Evolutionary conservation across 495 filamentous ascomycete species (phyloP).

Genomic region (Beverwykella pulmonaria): DNA sequence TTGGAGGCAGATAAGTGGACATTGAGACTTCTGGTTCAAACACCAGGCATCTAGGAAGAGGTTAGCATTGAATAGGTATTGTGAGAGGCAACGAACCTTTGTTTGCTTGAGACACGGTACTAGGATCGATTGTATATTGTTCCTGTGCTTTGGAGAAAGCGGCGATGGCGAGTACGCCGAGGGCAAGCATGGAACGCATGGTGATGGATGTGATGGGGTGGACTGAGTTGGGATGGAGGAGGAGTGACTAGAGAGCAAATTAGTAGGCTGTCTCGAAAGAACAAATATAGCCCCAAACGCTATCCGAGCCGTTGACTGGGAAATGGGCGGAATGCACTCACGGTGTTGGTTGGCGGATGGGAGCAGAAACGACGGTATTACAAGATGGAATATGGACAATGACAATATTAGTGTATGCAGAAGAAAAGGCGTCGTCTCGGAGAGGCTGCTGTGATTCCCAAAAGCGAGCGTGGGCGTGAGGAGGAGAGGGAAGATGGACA

Average conservation of each 20-base stretch:
- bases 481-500: conserved; percentile 2
- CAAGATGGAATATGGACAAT: conserved; percentile 5
- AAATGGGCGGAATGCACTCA: conserved; percentile 27
- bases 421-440: conserved; percentile 1
- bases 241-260: neutral
- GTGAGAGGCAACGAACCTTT: conserved; percentile 44
- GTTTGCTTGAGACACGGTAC: conserved; percentile 54
- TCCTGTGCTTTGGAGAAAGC: conserved; percentile 50
- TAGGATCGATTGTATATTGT: conserved; percentile 59
- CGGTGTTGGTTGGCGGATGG: neutral
- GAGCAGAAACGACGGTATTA: neutral
- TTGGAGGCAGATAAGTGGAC: conserved; percentile 80
- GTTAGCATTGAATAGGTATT: neutral
- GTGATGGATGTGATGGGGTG: conserved; percentile 24
- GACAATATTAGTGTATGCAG: neutral
- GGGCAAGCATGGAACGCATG: conserved; percentile 37
- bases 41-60: conserved; percentile 67
- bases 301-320: conserved; percentile 14
- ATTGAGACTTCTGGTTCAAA: conserved; percentile 63
- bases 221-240: neutral
- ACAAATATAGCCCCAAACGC: no score
- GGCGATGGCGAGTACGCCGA: conserved; percentile 38
- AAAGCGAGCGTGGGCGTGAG: conserved; percentile 36
- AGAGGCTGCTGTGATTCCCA: conserved; percentile 2
- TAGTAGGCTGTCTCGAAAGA: conserved; percentile 1